Evolutionary conservation across 495 filamentous ascomycete species (phyloP), one percentile per base, ranked within the genome.

Genomic region (Xylona heveae): DNA sequence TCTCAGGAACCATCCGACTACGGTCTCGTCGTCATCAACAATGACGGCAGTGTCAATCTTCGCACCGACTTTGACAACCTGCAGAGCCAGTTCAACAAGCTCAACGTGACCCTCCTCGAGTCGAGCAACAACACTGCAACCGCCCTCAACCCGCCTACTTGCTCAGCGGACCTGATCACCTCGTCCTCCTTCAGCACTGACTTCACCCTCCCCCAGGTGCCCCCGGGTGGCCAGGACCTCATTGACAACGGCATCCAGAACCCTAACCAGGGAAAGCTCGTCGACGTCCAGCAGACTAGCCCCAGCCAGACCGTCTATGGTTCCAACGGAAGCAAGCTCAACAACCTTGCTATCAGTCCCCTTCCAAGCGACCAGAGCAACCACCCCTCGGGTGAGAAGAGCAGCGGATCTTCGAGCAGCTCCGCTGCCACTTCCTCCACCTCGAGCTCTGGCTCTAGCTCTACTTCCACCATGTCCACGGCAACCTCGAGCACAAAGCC

Each of bases 1-100:
- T 72, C 70, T 12, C 58, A 90, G 52, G 80, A 90, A 45, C 36
- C 39, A 2, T 63, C 62, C 33, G 56, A 84, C 44, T 94, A 68
- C 46, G 83, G 83, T 35, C 64, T 94, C 5, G 78, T 90, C 42
- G 43, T 62, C 34, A 48, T 82, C 39, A 71, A 74, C 44, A 45
- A 52, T 37, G 73, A 82, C 39, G 64, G 59, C 41, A 69, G 66
- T 14, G 64, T 71, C 19, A 57, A 59, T 19, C 59, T 90, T 6
- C 59, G 69, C 13, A 27, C 42, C 24, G 88, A 97, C 52, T 97
- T 65, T 55, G 63, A 75, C 39, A 70, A 74, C 41, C 67, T 97
- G 18, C 59, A 71, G 48, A 51, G 49, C 24, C 77, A 91, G 57
- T 78, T 72, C 55, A 55, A 58, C 47, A 71, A 78, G 52, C 51